These are phyloP conservation scores for Tolypocladium tropicale DNA, from an alignment of 2,329 filamentous ascomycete species.

Conservation along the genomic window DNA sequence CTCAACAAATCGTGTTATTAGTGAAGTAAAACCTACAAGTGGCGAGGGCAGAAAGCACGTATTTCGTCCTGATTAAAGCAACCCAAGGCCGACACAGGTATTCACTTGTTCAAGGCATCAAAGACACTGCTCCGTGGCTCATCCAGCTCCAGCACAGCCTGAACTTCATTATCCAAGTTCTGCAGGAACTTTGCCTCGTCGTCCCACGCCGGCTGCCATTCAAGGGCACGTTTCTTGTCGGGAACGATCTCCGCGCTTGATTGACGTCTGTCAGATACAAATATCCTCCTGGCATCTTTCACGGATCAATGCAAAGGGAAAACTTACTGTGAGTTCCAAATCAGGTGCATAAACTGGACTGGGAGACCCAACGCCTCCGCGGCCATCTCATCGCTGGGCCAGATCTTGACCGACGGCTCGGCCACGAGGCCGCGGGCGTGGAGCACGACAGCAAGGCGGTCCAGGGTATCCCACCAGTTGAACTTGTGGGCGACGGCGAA, in stretches of 20 bases:
- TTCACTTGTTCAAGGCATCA: neutral
- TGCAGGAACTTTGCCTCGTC: neutral
- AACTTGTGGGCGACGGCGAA: neutral
- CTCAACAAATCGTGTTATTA: too few relatives aligned
- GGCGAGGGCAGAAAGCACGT: too few relatives aligned
- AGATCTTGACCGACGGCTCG: neutral
- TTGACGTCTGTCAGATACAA: too few relatives aligned
- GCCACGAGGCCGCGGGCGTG: neutral
- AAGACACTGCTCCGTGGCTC: neutral
- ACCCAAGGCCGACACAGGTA: neutral
- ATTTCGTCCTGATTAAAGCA: too few relatives aligned
- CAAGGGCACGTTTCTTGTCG: neutral
- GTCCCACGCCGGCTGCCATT: neutral
- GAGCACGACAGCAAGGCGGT: neutral
- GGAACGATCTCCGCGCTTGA: neutral
- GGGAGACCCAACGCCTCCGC: neutral
- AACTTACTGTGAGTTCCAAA: neutral
- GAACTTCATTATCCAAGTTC: neutral
- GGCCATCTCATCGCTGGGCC: neutral
- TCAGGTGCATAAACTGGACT: neutral
- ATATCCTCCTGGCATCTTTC: too few relatives aligned
- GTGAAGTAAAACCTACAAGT: too few relatives aligned
- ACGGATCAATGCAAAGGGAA: too few relatives aligned
- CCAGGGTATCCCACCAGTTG: neutral
- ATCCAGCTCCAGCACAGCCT: neutral